These are phyloP conservation scores for Xylariales sp. DNA, from an alignment of 2,329 filamentous ascomycete genomes.

Conservation along the genomic window DNA sequence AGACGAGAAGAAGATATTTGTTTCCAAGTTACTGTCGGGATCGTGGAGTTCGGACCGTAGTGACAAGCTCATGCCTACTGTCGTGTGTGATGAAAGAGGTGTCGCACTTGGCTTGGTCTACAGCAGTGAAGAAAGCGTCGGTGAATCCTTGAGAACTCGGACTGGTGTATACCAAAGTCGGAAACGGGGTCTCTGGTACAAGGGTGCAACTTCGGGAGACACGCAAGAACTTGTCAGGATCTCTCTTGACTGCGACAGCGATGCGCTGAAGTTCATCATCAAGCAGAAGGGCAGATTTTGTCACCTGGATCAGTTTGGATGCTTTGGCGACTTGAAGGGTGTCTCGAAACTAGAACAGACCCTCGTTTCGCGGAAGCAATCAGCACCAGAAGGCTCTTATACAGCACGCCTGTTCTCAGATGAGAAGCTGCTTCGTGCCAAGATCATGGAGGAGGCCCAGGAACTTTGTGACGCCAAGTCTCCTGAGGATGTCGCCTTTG, in stretches of 20 bases:
- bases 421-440: slow-evolving; percentile 80
- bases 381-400: slow-evolving; percentile 85
- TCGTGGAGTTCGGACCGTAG: slow-evolving; percentile 76
- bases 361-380: slow-evolving; percentile 72
- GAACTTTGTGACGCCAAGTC: slow-evolving; percentile 85
- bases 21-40: slow-evolving; percentile 66
- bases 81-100: slow-evolving; percentile 85
- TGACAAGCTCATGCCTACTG: slow-evolving; percentile 81
- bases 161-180: slow-evolving; percentile 91
- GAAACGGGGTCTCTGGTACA: slow-evolving; percentile 94
- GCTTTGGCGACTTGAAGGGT: slow-evolving; percentile 81
- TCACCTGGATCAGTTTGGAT: slow-evolving; percentile 85
- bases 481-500: slow-evolving; percentile 82
- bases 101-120: slow-evolving; percentile 86
- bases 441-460: slow-evolving; percentile 98
- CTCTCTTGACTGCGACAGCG: slow-evolving; percentile 86
- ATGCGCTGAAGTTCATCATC: slow-evolving; percentile 86
- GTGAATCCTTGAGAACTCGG: slow-evolving; percentile 74
- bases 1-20: slow-evolving; percentile 56
- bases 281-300: slow-evolving; percentile 91
- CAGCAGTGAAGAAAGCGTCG: slow-evolving; percentile 85
- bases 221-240: slow-evolving; percentile 84
- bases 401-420: slow-evolving; percentile 91
- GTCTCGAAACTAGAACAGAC: slow-evolving; percentile 85
- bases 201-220: slow-evolving; percentile 91